A percentile compares a stretch with the other conserved stretches of the same genome.
These are phyloP conservation scores for Penicillium subrubescens DNA, from an alignment of 495 filamentous ascomycete genomes.

Conservation along the genomic window DNA sequence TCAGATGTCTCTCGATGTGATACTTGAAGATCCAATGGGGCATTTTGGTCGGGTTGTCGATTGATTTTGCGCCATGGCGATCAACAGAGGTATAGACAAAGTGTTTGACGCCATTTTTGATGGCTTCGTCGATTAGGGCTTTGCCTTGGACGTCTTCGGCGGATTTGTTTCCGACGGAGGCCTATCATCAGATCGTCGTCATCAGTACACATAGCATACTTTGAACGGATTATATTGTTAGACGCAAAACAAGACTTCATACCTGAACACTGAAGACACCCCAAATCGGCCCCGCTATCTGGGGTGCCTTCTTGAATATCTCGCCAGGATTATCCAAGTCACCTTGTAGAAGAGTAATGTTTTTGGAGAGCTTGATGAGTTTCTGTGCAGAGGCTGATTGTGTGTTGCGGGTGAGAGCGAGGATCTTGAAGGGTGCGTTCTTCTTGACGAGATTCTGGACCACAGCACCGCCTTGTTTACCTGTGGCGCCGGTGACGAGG, in stretches of 20 bases:
- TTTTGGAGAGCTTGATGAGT: constrained; percentile 45
- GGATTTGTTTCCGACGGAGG: constrained; percentile 44
- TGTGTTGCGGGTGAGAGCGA: constrained; percentile 68
- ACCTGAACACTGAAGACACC: constrained; percentile 53
- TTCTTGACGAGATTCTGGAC: constrained; percentile 56
- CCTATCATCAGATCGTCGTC: constrained; percentile 24
- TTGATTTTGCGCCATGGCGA: constrained; percentile 64
- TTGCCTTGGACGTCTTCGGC: constrained; percentile 64
- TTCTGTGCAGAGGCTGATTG: constrained; percentile 54
- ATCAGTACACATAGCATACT: neutral
- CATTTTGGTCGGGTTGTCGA: constrained; percentile 58
- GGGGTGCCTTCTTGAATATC: constrained; percentile 55
- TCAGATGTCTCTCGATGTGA: constrained; percentile 63
- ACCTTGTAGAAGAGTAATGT: constrained; percentile 58
- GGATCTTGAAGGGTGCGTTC: constrained; percentile 57
- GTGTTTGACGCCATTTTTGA: constrained; percentile 58
- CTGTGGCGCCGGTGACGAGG: constrained; percentile 66
- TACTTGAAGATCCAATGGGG: constrained; percentile 68
- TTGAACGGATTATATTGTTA: neutral
- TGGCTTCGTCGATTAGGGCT: constrained; percentile 57
- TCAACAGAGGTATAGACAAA: constrained; percentile 72
- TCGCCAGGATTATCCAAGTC: constrained; percentile 51
- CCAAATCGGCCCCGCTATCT: constrained; percentile 50
- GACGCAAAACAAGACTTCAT: neutral
- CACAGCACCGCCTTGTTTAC: constrained; percentile 67